Conservation (phyloP, 257 asterid genomes). For the Fraxinus americana region DNA sequence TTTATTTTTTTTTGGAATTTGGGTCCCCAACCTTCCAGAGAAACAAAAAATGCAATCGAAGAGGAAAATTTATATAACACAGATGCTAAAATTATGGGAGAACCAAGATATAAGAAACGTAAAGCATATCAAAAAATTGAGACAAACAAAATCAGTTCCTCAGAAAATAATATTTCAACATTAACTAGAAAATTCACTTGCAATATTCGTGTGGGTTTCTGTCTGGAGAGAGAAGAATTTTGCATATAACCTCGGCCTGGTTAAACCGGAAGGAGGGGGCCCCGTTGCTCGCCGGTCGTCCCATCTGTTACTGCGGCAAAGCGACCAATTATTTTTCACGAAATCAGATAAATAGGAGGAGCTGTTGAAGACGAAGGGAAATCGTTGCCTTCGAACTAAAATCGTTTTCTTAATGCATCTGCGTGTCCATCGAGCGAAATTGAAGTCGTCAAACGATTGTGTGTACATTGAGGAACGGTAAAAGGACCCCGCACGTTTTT, state of each 20-base stretch:
- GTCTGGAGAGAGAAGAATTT: slow-evolving; percentile 1
- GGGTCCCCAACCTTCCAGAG: not conserved
- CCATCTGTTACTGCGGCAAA: slow-evolving; percentile 47
- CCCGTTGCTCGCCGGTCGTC: slow-evolving; percentile 91
- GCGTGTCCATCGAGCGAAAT: not conserved
- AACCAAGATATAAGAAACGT: not conserved
- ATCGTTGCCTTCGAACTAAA: not conserved
- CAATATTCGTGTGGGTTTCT: not conserved
- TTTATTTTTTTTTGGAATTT: not conserved
- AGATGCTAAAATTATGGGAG: not conserved
- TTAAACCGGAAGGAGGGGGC: slow-evolving; percentile 91
- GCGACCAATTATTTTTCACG: not conserved
- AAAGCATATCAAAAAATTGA: not conserved
- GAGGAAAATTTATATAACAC: not conserved
- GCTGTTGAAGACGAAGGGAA: not conserved
- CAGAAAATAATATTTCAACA: not conserved
- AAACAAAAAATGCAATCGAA: not conserved
- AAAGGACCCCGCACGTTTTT: no score
- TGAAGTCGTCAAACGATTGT: not conserved
- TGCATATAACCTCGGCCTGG: slow-evolving; percentile 61
- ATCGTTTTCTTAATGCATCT: not conserved
- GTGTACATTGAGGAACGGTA: no score
- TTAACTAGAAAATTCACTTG: not conserved
- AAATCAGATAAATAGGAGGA: not conserved
- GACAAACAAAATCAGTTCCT: not conserved